A percentile compares a stretch with the other conserved stretches of the same genome.
Evolutionary conservation across 257 asterid species (phyloP).

Genomic region (Solanum bulbocastanum): DNA sequence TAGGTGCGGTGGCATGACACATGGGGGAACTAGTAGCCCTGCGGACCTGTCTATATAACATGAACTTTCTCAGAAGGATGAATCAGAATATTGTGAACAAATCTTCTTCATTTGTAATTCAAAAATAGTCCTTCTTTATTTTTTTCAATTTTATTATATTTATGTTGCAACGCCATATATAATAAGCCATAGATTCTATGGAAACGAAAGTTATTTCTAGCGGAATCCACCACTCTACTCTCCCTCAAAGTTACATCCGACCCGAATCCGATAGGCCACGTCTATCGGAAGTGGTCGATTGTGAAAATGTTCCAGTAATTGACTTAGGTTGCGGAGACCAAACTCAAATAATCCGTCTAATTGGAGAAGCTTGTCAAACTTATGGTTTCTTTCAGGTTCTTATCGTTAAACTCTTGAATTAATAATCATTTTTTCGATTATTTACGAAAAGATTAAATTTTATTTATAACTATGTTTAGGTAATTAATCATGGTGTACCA

Average conservation of each 20-base stretch:
- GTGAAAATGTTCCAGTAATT: conserved; percentile 52
- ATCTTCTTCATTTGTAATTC: not conserved
- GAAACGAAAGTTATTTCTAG: conserved; percentile 45
- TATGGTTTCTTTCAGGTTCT: conserved; percentile 78
- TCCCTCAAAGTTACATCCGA: conserved; percentile 65
- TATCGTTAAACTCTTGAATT: not conserved
- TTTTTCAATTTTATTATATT: not conserved
- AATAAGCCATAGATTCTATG: conserved; percentile 8
- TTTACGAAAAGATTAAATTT: not conserved
- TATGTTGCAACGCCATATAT: not conserved
- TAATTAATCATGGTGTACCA: conserved; percentile 64
- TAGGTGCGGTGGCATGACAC: not conserved
- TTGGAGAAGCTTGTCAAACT: conserved; percentile 47
- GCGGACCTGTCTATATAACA: not conserved
- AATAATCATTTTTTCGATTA: not conserved
- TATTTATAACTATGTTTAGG: conserved; percentile 15
- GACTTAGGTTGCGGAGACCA: conserved; percentile 40
- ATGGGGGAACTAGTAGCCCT: too few species aligned
- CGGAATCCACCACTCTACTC: conserved; percentile 34
- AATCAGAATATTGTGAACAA: not conserved
- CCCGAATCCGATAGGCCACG: conserved; percentile 66
- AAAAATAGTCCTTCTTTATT: not conserved
- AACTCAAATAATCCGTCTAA: conserved; percentile 23
- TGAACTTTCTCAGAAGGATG: not conserved
- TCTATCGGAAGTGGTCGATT: conserved; percentile 31